These are phyloP conservation scores for Cyclocybe cylindracea DNA, from an alignment of 768 basidiomycete species.

Conservation along the genomic window DNA sequence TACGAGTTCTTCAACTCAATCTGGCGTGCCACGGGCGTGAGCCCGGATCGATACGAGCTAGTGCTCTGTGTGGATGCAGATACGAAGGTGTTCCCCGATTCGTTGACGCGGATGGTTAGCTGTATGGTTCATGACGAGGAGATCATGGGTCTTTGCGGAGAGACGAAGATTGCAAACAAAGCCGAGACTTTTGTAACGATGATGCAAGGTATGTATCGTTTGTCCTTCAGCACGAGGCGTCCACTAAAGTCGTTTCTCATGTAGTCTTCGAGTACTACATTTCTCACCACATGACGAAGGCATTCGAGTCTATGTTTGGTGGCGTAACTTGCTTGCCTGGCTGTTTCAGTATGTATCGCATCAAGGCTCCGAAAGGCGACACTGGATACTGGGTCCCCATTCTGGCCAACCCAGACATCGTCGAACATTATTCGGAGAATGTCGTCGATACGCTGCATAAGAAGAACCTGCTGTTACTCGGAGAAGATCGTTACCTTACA, in stretches of 20 bases:
- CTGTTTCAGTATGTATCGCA: constrained; percentile 99
- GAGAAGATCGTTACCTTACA: constrained; percentile 98
- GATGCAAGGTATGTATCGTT: constrained; percentile 85
- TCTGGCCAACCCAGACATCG: constrained; percentile 96
- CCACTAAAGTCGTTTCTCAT: constrained; percentile 13
- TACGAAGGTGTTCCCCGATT: constrained; percentile 99
- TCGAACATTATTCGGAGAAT: constrained; percentile 99
- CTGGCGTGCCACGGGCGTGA: constrained; percentile 94
- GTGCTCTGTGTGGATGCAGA: constrained; percentile 97
- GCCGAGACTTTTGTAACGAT: constrained; percentile 98
- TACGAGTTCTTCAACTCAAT: constrained; percentile 99
- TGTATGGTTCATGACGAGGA: constrained; percentile 97
- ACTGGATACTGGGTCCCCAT: constrained; percentile 98
- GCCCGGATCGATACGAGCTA: constrained; percentile 94
- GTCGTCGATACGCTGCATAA: constrained; percentile 99
- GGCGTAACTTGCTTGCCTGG: constrained; percentile 99
- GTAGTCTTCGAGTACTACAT: constrained; percentile 99
- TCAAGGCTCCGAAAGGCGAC: constrained; percentile 98
- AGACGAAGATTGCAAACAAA: constrained; percentile 99
- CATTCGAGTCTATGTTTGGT: constrained; percentile 99
- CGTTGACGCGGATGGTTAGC: constrained; percentile 91
- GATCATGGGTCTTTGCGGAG: constrained; percentile 99
- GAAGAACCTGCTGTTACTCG: constrained; percentile 95
- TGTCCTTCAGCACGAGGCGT: background rate
- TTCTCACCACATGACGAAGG: constrained; percentile 98